Evolutionary conservation across 2,329 filamentous ascomycete species (phyloP), one percentile per base, ranked within the genome.

Genomic region (Bertia moriformis): DNA sequence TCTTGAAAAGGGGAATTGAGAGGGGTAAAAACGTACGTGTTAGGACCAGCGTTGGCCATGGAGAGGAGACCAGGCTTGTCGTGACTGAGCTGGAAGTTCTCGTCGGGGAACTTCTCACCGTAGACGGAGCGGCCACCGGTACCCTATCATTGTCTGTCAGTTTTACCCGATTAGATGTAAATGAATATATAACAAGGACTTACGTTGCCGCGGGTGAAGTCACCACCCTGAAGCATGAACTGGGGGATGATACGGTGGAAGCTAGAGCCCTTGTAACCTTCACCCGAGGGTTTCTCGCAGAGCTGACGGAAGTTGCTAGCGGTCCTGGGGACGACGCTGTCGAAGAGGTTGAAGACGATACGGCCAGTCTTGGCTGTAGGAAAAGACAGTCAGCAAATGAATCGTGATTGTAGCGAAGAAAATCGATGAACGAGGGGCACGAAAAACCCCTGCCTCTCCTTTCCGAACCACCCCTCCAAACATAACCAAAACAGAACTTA

Each of bases 201-300:
- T 71, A 93, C 87, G 65, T 93, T 91, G 58, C 78, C 77, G 58
- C 83, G 83, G 65, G 86, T 93, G 71, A 93, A 93, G 73, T 93
- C 86, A 74, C 86, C 86, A 61, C 86, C 87, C 74, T 93, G 87
- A 52, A 93, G 80, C 87, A 93, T 93, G 74, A 93, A 93, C 42
- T 85, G 62, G 51, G 83, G 83, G 64, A 93, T 93, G 64, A 94
- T 80, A 53, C 87, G 85, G 75, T 94, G 86, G 80, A 93, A 93
- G 50, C 73, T 71, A 52, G 84, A 91, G 57, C 75, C 78, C 61
- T 73, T 63, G 73, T 93, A 94, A 52, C 85, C 84, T 62, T 82
- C 79, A 56, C 83, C 84, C 66, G 85, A 75, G 69, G 83, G 73
- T 50, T 70, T 71, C 46, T 78, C 86, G 80, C 82, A 87, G 55